A percentile compares a stretch with the other conserved stretches of the same genome.
These are phyloP conservation scores for Globisporangium rhizosaccharum DNA, from an alignment of 352 stramenopile genomes.

Conservation along the genomic window DNA sequence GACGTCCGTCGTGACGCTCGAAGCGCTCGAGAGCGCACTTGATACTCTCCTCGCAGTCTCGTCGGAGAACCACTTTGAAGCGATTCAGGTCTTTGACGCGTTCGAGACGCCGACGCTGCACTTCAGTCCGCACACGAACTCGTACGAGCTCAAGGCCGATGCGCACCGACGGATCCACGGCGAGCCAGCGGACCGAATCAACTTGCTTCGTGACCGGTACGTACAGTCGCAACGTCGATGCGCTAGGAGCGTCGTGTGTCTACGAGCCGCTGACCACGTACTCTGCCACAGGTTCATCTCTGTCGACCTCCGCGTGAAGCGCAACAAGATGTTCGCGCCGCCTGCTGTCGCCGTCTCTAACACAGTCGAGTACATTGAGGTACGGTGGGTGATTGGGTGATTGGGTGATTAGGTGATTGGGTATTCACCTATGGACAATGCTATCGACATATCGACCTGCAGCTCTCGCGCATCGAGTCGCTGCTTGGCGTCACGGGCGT, in stretches of 20 bases:
- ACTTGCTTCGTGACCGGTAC: conserved; percentile 61
- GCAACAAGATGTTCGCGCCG: conserved; percentile 78
- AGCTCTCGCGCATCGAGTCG: conserved; percentile 86
- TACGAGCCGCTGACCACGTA: neutral
- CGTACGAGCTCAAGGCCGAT: conserved; percentile 69
- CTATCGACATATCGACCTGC: neutral
- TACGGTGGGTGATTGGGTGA: conserved; percentile 7
- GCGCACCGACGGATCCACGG: conserved; percentile 52
- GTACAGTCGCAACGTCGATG: neutral
- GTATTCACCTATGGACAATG: neutral
- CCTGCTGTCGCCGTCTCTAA: conserved; percentile 51
- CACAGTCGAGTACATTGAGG: conserved; percentile 67
- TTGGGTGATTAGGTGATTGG: too few relatives aligned
- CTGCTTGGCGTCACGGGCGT: conserved; percentile 74
- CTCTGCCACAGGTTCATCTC: conserved; percentile 39
- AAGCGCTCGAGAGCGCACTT: conserved; percentile 75
- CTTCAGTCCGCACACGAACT: conserved; percentile 59
- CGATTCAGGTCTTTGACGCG: conserved; percentile 79
- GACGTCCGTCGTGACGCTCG: conserved; percentile 76
- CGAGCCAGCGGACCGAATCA: conserved; percentile 43
- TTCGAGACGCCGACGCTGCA: conserved; percentile 67
- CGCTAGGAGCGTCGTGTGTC: too few relatives aligned
- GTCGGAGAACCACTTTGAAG: conserved; percentile 72
- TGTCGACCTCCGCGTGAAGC: conserved; percentile 68
- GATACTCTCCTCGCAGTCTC: conserved; percentile 80